Evolutionary conservation across 2,329 filamentous ascomycete species (phyloP).

Genomic region (Verticillium dahliae): DNA sequence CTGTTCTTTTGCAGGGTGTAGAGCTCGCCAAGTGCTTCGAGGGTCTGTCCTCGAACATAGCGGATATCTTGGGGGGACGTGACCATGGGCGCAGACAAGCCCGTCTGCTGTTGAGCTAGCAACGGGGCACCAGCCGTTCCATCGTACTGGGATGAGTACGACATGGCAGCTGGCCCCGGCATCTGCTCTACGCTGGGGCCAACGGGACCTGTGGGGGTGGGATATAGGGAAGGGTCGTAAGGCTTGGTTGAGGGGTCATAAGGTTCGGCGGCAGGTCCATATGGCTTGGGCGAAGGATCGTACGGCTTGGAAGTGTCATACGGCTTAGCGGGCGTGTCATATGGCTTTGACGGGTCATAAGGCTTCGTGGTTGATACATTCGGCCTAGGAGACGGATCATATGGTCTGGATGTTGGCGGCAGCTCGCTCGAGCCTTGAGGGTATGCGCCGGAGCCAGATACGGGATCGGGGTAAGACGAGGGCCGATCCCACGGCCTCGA

Average conservation of each 20-base stretch:
- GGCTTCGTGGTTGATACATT: background rate
- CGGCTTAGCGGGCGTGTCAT: background rate
- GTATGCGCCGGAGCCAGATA: background rate
- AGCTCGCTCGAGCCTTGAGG: background rate
- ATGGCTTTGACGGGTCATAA: background rate
- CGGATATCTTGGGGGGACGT: conserved; percentile 20
- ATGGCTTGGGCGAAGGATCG: background rate
- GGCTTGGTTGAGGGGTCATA: background rate
- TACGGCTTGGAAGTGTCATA: background rate
- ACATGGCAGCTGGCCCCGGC: conserved; percentile 1
- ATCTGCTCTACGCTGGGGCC: conserved; percentile 1
- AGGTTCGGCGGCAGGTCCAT: background rate
- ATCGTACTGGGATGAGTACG: background rate
- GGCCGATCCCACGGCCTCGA: background rate
- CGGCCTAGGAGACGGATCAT: background rate
- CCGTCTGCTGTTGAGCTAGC: background rate
- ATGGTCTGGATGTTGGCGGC: background rate
- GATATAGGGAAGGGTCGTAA: background rate
- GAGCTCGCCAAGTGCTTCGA: conserved; percentile 28
- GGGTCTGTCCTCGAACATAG: conserved; percentile 25
- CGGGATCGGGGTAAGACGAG: background rate
- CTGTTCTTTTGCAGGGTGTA: conserved; percentile 23
- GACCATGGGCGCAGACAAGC: conserved; percentile 5
- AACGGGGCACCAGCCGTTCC: background rate
- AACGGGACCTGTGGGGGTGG: background rate